Evolutionary conservation across 2,329 filamentous ascomycete species (phyloP), one percentile per base, ranked within the genome.

Genomic region (Tolypocladium inflatum): DNA sequence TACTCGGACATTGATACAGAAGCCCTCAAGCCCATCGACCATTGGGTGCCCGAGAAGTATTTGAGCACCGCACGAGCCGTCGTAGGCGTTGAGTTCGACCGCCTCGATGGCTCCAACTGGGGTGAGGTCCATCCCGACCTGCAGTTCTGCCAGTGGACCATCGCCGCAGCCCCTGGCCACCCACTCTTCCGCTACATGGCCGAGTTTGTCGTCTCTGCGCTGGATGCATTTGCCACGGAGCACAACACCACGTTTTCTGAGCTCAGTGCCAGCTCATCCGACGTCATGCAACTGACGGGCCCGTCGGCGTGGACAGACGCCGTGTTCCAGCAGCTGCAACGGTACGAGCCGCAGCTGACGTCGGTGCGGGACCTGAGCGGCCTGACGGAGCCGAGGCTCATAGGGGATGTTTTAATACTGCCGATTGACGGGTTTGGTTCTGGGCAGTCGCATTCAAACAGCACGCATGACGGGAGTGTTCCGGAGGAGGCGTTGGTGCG

Each of bases 1-100:
- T 85, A 83, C 66, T 75, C 80, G 19, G 82, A 85, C 62, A 82
- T 84, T 54, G 82, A 85, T 63, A 81, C 83, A 17, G 78, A 82
- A 63, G 78, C 79, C 9, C 68, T 84, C 11, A 74, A 74, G 37
- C 76, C 81, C 0, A 70, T 84, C 56, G 70, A 78, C 30, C 13
- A 48, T 1, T 68, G 65, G 65, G 54, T 68, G 5, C 64, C 65
- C 2, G 23, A 45, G 13, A 17, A 1, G 15, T 26, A 45, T n/a
- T 13, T 4, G 3, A 45, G 6, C 3, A 5, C 2, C 8, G 21
- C 42, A 45, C 21, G 42, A 7, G 42, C 21, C 15, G 4, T 45
- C 21, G 42, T 45, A 3, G 43, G 43, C 7, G 62, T 69, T 48
- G 68, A 71, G 59, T 70, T 63, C 51, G 69, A 71, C 57, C 60